A percentile compares a stretch with the other conserved stretches of the same genome.
phyloP scores from a whole-genome alignment of 441 rosid genomes.

The Francoa sonchifolia region DNA sequence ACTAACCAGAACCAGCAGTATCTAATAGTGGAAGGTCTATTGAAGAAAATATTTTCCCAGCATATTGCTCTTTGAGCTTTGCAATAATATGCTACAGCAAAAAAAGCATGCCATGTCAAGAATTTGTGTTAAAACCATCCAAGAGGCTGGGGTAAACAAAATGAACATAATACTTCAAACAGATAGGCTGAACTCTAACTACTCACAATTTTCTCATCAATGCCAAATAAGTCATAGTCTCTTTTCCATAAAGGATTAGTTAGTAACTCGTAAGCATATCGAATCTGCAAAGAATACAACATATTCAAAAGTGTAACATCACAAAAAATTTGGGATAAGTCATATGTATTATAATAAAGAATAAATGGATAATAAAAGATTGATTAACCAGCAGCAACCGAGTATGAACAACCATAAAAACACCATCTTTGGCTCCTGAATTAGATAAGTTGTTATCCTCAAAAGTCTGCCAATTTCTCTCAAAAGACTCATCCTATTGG shows the following conservation, averaged over 20 bases:
- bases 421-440: too few species aligned
- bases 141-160: not conserved
- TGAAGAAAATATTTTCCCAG: slow-evolving; percentile 32
- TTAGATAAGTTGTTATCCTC: too few species aligned
- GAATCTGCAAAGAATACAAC: slow-evolving; percentile 39
- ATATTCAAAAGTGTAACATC: slow-evolving; percentile 4
- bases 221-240: slow-evolving; percentile 64
- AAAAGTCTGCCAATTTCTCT: too few species aligned
- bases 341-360: too few species aligned
- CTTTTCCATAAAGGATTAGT: slow-evolving; percentile 68
- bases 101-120: slow-evolving; percentile 13
- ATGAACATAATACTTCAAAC: not conserved
- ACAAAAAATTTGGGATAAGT: too few species aligned
- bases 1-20: slow-evolving; percentile 44
- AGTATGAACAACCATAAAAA: too few species aligned
- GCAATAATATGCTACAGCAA: slow-evolving; percentile 47
- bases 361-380: too few species aligned
- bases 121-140: slow-evolving; percentile 3
- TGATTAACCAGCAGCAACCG: too few species aligned
- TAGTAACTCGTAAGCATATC: slow-evolving; percentile 73
- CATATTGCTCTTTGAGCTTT: slow-evolving; percentile 32
- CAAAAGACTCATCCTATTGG: too few species aligned
- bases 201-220: slow-evolving; percentile 78
- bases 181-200: slow-evolving; percentile 7
- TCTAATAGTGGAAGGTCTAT: slow-evolving; percentile 56